Conservation (phyloP, 495 filamentous ascomycete genomes). For the Penicillium canariense region DNA sequence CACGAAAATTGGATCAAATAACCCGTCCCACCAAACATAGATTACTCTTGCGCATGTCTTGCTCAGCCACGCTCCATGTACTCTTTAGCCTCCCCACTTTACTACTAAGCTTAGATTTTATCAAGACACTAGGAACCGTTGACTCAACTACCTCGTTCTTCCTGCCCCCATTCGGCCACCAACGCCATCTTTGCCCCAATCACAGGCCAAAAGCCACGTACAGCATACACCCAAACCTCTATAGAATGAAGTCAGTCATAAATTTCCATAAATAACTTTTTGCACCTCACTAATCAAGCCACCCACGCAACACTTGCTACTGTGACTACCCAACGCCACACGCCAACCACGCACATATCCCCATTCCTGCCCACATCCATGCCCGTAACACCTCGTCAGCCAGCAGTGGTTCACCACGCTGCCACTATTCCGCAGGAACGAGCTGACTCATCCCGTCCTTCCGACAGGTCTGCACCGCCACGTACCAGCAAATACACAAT, state of each 20-base stretch:
- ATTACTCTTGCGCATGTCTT: background rate
- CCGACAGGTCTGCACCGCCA: background rate
- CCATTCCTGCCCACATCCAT: background rate
- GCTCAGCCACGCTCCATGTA: background rate
- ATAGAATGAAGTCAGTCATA: background rate
- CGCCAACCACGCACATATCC: background rate
- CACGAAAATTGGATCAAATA: no score
- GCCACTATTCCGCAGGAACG: background rate
- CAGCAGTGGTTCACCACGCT: background rate
- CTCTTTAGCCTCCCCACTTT: background rate
- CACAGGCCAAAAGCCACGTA: conserved; percentile 1
- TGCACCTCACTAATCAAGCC: background rate
- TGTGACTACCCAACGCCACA: background rate
- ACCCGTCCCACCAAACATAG: no score
- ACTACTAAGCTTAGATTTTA: background rate
- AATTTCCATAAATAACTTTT: background rate
- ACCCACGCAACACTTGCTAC: background rate
- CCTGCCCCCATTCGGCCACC: no score
- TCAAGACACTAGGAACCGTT: background rate
- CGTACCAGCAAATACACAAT: background rate
- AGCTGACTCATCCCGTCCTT: background rate
- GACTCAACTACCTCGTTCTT: background rate
- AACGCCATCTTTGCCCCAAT: background rate
- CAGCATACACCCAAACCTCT: background rate
- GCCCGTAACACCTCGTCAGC: background rate